A percentile compares a stretch with the other conserved stretches of the same genome.
Evolutionary conservation across 148 eudicot species (phyloP).

Genomic region (Rhododendron mucronatum): DNA sequence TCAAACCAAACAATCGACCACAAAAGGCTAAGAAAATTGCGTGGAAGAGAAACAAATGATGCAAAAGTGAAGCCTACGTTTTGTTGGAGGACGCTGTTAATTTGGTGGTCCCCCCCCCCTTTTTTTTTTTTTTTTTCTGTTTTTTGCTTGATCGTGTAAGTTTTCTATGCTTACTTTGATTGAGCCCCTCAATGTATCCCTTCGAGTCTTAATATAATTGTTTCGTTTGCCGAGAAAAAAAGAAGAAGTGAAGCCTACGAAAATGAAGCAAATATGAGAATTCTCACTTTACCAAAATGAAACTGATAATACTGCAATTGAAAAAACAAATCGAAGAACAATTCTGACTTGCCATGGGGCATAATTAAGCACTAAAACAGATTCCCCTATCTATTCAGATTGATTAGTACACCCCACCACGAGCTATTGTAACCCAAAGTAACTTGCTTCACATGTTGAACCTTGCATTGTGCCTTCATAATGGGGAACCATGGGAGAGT

Average conservation of each 20-base stretch:
- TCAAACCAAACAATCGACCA: background rate
- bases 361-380: background rate
- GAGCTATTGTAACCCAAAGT: slow-evolving; percentile 25
- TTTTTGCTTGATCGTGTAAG: too few relatives aligned
- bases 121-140: too few relatives aligned
- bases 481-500: slow-evolving; percentile 26
- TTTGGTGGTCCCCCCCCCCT: too few relatives aligned
- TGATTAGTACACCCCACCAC: slow-evolving; percentile 21
- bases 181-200: too few relatives aligned
- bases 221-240: too few relatives aligned
- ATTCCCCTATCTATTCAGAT: background rate
- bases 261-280: background rate
- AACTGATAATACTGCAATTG: slow-evolving; percentile 14
- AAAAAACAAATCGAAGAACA: background rate
- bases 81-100: too few relatives aligned
- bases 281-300: slow-evolving; percentile 7
- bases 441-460: slow-evolving; percentile 13
- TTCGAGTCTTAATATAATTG: too few relatives aligned
- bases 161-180: too few relatives aligned
- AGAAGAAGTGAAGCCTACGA: too few relatives aligned
- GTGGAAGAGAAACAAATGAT: background rate
- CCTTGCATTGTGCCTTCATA: slow-evolving; percentile 23
- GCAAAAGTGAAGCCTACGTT: background rate
- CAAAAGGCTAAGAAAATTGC: background rate
- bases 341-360: background rate